Base-by-base conservation (phyloP, 2,329 filamentous ascomycete species). In the Ceratocystis diversiconidia region DNA sequence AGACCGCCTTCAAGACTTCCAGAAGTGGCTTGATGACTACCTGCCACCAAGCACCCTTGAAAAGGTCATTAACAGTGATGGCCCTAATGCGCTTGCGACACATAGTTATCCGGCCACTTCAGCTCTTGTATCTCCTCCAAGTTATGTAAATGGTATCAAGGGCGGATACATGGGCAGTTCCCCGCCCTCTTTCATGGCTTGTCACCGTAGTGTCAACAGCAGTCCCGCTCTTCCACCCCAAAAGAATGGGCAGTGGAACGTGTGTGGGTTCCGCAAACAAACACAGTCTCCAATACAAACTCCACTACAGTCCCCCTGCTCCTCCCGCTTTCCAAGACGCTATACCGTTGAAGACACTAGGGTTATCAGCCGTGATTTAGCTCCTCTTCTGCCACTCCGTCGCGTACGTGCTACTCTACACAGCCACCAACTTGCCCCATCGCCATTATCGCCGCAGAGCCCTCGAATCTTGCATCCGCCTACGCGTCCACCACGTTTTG, bases 11-110 rank as follows among this genome's bases (percentile, higher is more conserved):
- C 52, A 66, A n/a, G 22, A 66, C 57, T 68, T 69, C 28, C 63
- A 69, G 55, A 64, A 68, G 57, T 69, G 67, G 62, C 66, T 69
- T 19, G 67, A 69, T 30, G 64, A 63, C 12, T 69, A 67, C 41
- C 62, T 68, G 7, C 63, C 60, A 12, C 32, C 61, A 15, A 28
- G 48, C 7, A n/a, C 66, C 4, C 7, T 19, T 52, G 41, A 8
- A n/a, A 28, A 59, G 19, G 28, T 10, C 17, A 59, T 3, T n/a
- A 17, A 17, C 28, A 36, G 17, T 25, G 7, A 17, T n/a, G n/a
- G 15, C 7, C 5, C 28, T 17, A 59, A 32, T 30, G 7, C 8
- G n/a, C 12, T 15, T 32, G 17, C n/a, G 22, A n/a, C 55, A n/a
- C 8, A 8, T 59, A 8, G 55, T n/a, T 36, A 8, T 17, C 19